phyloP scores from a whole-genome alignment of 2,329 filamentous ascomycete species.

The Aspergillus hortae region DNA sequence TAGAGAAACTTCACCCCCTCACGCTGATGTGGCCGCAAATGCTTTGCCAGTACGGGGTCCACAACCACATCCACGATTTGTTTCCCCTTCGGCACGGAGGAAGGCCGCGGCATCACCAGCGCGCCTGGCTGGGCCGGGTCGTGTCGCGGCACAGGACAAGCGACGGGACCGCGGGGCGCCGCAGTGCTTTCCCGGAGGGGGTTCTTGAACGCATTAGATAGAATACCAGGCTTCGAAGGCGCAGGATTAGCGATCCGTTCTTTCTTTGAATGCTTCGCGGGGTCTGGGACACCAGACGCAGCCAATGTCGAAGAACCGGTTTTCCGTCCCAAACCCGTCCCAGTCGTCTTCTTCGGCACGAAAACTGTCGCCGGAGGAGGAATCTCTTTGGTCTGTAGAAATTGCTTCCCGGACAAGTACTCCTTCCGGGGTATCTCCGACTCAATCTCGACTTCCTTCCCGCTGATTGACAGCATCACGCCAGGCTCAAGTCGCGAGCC shows the following conservation, averaged over 20 bases:
- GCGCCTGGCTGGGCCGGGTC: slow-evolving; percentile 58
- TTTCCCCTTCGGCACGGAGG: slow-evolving; percentile 55
- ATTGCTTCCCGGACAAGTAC: slow-evolving; percentile 42
- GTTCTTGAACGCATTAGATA: slow-evolving; percentile 56
- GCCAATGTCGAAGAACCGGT: slow-evolving; percentile 7
- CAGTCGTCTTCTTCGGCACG: slow-evolving; percentile 16
- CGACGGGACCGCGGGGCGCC: slow-evolving; percentile 43
- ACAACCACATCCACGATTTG: slow-evolving; percentile 69
- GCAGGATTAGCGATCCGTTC: slow-evolving; percentile 26
- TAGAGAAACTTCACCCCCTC: slow-evolving; percentile 70
- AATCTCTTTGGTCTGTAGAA: slow-evolving; percentile 22
- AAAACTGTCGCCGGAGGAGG: slow-evolving; percentile 2
- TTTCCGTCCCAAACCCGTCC: slow-evolving; percentile 12
- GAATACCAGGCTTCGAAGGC: slow-evolving; percentile 40
- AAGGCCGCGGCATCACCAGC: slow-evolving; percentile 64
- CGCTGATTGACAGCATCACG: slow-evolving; percentile 58
- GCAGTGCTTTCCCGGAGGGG: slow-evolving; percentile 56
- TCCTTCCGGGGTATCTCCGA: slow-evolving; percentile 59
- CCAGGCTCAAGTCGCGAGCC: slow-evolving; percentile 58
- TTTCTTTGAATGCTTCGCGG: slow-evolving; percentile 9
- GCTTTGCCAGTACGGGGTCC: slow-evolving; percentile 61
- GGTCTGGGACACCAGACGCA: slow-evolving; percentile 3
- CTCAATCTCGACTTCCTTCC: slow-evolving; percentile 68
- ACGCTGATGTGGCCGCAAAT: slow-evolving; percentile 64
- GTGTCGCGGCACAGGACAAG: slow-evolving; percentile 59